Base-by-base conservation (phyloP, 192 early-diverging fungal genomes). In the Coemansia sp. region DNA sequence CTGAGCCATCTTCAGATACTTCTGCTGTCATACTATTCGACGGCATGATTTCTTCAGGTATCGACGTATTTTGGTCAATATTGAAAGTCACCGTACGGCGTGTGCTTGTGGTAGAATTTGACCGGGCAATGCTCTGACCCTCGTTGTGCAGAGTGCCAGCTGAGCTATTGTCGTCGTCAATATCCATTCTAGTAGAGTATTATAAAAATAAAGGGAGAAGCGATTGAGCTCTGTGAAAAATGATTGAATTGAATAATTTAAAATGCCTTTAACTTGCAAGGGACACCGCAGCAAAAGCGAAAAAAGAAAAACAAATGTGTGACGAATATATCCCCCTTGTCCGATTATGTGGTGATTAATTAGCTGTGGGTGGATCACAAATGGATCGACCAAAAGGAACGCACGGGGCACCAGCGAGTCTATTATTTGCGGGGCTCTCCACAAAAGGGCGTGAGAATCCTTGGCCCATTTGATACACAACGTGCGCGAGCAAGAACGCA, bases 141-240 rank as follows among this genome's bases (percentile, higher is more conserved):
- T 37, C 39, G 4, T 19, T 62, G 37, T 21, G 17, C 4, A 42
- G n/a, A 2, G 61, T 62, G n/a, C 61, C 61, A 11, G 19, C 23
- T 6, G 61, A 37, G 34, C 39, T 37, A 17, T 41, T 42, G 39
- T 62, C 61, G 39, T 62, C 60, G 36, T 62, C 61, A 19, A 62
- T 62, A 41, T 62, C 61, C 61, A 62, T 62, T 42, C 1, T 42
- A 4, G 15, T 15, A 42, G 34, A 36, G 34, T 42, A 42, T 42
- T 42, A 42, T 15, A 62, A 23, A 27, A 4, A 21, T 2, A 61
- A 3, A 17, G 5, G 42, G 39, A 25, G 12, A 21, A 38, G 25
- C 2, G 14, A 23, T 14, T 39, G 19, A 9, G 15, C 51, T 27
- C 25, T 27, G 17, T 48, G 45, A 19, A 48, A 48, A 19, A 21